These are phyloP conservation scores for Mrakia frigida DNA, from an alignment of 768 basidiomycete genomes.

Conservation along the genomic window DNA sequence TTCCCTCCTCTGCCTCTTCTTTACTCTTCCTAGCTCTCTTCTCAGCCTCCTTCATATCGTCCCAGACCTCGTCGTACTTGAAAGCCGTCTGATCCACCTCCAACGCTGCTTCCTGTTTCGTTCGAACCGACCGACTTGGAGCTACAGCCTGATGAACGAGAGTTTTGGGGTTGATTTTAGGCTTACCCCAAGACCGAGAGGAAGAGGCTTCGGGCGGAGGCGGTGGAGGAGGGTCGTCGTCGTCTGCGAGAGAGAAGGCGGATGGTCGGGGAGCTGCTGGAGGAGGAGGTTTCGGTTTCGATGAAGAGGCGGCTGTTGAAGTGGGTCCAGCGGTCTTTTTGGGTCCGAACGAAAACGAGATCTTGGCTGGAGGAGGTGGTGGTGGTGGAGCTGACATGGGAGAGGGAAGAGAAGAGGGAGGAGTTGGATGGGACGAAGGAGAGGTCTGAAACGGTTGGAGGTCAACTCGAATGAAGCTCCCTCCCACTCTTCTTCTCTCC, in stretches of 20 bases:
- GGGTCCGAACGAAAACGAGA: slow-evolving; percentile 17
- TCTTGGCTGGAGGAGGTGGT: slow-evolving; percentile 2
- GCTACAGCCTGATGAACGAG: slow-evolving; percentile 31
- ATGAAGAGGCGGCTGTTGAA: background rate
- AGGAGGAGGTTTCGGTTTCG: slow-evolving; percentile 22
- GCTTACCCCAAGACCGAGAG: slow-evolving; percentile 27
- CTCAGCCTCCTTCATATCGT: slow-evolving; percentile 87
- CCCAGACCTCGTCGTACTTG: slow-evolving; percentile 95
- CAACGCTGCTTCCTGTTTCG: slow-evolving; percentile 65
- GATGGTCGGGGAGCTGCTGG: background rate
- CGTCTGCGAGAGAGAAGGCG: slow-evolving; percentile 17
- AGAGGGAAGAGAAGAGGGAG: background rate
- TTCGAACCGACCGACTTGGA: slow-evolving; percentile 35
- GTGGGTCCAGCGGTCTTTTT: slow-evolving; percentile 18
- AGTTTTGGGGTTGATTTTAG: slow-evolving; percentile 22
- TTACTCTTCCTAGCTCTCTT: slow-evolving; percentile 65
- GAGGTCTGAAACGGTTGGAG: background rate
- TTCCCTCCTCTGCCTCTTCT: slow-evolving; percentile 66
- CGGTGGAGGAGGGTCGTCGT: slow-evolving; percentile 13
- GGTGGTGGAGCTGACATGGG: background rate
- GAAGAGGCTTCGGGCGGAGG: background rate
- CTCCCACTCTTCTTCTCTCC: background rate
- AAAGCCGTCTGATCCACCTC: slow-evolving; percentile 75
- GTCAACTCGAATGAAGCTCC: background rate
- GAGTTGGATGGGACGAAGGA: no score